Base-by-base conservation (phyloP, 2,329 filamentous ascomycete species). In the Colletotrichum orbiculare region DNA sequence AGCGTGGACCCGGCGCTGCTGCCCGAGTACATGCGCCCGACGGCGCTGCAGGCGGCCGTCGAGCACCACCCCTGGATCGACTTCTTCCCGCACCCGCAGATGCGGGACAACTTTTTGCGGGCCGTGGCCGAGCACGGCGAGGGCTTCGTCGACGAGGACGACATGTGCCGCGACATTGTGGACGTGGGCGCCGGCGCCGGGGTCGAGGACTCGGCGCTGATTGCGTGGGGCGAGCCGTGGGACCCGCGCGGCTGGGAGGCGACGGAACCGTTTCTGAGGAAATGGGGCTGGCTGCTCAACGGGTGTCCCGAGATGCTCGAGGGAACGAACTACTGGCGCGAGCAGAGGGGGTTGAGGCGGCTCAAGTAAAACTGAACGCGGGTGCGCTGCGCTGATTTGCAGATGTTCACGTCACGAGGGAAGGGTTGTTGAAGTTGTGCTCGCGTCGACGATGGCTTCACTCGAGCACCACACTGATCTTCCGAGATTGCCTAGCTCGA, bases 181-280 rank as follows among this genome's bases (percentile, higher is more conserved):
- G 65, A 68, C 35, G 45, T 65, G 7, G 66, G 63, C 12, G 66
- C 47, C 17, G 50, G 45, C 15, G 54, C 48, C 3, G 65, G 65
- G 15, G 54, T 55, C 11, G 67, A 69, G 25, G 57, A 60, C 4
- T 49, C 50, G 39, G 69, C 48, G 54, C 52, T 65, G 45, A 69
- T 60, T 35, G 69, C 64, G 12, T 86, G 83, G 84, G 81, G 82
- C 0, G 79, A 83, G 6, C 74, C 83, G 0, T 81, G 77, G 73
- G 76, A 84, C 41, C 60, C 74, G 2, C 64, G 66, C 0, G 79
- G 76, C 9, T 86, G 83, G 84, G 84, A 86, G 67, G 73, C 81
- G 1, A 83, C 77, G 0, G 74, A 76, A 8, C 60, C 64, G 0
- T 85, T 87, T 67, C 67, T 81, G 2, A 72, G 71, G 45, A 85